phyloP scores from a whole-genome alignment of 2,329 filamentous ascomycete genomes.

The Lojkania enalia region DNA sequence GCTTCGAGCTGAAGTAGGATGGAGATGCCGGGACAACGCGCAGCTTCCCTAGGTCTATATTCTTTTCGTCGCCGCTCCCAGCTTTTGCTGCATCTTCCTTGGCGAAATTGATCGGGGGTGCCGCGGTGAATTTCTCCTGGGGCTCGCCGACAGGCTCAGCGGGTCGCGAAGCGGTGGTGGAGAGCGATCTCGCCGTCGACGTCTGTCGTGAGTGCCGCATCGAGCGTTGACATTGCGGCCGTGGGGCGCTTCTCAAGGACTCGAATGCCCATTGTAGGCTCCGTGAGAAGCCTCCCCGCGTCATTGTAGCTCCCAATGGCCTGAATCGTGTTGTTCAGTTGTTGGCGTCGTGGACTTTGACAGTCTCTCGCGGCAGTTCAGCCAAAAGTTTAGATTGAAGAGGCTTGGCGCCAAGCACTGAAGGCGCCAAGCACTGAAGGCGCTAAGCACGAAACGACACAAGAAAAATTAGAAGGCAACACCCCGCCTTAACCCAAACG shows the following conservation, averaged over 20 bases:
- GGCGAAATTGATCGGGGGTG: conserved; percentile 50
- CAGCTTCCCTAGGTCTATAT: conserved; percentile 44
- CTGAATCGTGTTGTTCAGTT: too few relatives aligned
- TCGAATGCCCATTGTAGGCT: conserved; percentile 32
- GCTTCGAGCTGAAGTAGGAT: conserved; percentile 91
- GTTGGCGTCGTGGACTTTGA: too few relatives aligned
- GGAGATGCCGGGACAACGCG: conserved; percentile 82
- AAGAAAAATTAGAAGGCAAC: conserved; percentile 31
- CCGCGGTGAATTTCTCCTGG: conserved; percentile 43
- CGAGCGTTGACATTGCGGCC: conserved; percentile 27
- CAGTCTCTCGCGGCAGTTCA: too few relatives aligned
- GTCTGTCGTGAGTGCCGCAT: conserved; percentile 24
- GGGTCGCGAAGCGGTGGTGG: conserved; percentile 31
- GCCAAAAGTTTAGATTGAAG: too few relatives aligned
- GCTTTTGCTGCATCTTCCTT: conserved; percentile 16
- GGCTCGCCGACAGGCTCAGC: conserved; percentile 28
- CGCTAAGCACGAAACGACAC: conserved; percentile 1
- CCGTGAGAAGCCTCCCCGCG: conserved; percentile 35
- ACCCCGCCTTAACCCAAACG: conserved; percentile 22
- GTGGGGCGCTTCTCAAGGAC: conserved; percentile 22
- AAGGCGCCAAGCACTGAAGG: too few relatives aligned
- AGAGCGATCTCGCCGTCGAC: conserved; percentile 35
- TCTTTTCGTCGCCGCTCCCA: conserved; percentile 16
- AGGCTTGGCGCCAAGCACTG: too few relatives aligned
- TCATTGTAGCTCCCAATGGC: too few relatives aligned